A percentile compares a stretch with the other conserved stretches of the same genome.
Conservation (phyloP, 768 basidiomycete genomes). For the Multifurca ochricompacta region DNA sequence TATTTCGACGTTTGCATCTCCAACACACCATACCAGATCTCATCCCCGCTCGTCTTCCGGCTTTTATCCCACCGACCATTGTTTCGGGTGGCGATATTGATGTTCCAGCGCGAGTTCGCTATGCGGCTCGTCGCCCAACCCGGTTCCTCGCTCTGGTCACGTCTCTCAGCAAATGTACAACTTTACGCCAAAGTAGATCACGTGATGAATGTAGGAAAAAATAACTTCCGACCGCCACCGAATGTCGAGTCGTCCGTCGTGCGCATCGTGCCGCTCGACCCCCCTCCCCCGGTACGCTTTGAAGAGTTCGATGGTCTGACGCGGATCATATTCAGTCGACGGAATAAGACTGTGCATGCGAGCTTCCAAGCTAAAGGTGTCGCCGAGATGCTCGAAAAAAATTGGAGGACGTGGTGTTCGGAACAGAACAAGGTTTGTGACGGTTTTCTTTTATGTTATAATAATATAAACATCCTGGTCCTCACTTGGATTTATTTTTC, state of each 20-base stretch:
- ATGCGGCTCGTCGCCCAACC: conserved; percentile 84
- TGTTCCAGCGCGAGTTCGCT: conserved; percentile 99
- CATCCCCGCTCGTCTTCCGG: conserved; percentile 94
- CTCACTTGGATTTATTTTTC: too few species aligned
- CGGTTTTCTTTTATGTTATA: neutral
- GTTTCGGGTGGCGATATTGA: conserved; percentile 90
- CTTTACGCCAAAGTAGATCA: conserved; percentile 95
- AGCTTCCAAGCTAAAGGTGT: conserved; percentile 94
- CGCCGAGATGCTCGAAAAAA: conserved; percentile 87
- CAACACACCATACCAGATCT: conserved; percentile 99
- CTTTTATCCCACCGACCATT: conserved; percentile 93
- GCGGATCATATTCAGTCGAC: conserved; percentile 80
- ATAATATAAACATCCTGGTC: too few species aligned
- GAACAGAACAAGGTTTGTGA: conserved; percentile 48
- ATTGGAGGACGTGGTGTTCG: conserved; percentile 89
- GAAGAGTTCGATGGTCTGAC: conserved; percentile 97
- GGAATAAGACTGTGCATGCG: conserved; percentile 85
- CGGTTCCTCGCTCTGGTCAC: conserved; percentile 81
- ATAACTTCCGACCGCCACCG: conserved; percentile 94
- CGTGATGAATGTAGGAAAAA: conserved; percentile 92
- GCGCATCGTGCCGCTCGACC: conserved; percentile 84
- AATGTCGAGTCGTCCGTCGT: conserved; percentile 92
- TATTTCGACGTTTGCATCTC: conserved; percentile 99
- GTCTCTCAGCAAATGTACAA: conserved; percentile 94
- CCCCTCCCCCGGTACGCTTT: conserved; percentile 91